Percentiles rank a stretch among this genome's conserved stretches.
Conservation (phyloP, 2,329 filamentous ascomycete genomes). For the Diplocarpon rosae region DNA sequence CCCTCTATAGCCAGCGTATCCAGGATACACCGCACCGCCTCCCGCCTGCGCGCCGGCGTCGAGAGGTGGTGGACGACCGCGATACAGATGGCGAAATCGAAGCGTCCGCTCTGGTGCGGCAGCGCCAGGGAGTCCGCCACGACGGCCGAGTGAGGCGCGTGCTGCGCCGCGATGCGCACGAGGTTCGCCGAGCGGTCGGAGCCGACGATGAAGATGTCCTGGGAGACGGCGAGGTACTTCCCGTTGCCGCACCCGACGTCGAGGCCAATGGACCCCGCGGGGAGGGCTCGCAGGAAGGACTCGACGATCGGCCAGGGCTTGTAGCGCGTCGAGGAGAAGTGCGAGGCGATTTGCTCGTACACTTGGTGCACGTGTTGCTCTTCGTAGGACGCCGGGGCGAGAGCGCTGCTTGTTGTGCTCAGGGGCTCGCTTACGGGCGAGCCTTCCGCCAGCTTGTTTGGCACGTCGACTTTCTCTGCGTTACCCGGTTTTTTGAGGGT, state of each 20-base stretch:
- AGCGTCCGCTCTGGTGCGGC: conserved; percentile 56
- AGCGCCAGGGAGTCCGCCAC: conserved; percentile 78
- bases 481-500: too few species aligned
- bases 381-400: conserved; percentile 53
- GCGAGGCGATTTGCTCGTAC: conserved; percentile 76
- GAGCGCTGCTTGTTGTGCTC: neutral
- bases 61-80: conserved; percentile 92
- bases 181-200: conserved; percentile 66
- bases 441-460: neutral
- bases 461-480: neutral
- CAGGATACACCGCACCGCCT: conserved; percentile 62
- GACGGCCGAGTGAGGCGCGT: conserved; percentile 50
- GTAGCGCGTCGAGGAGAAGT: conserved; percentile 71
- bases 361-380: conserved; percentile 79
- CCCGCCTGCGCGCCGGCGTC: conserved; percentile 58
- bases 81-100: conserved; percentile 89
- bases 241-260: conserved; percentile 96
- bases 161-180: conserved; percentile 37
- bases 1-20: conserved; percentile 50
- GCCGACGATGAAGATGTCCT: conserved; percentile 65
- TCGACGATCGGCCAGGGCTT: conserved; percentile 90
- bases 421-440: conserved; percentile 2
- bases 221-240: conserved; percentile 81
- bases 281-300: conserved; percentile 56
- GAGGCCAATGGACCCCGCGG: conserved; percentile 65